Evolutionary conservation across 108 stramenopile genomes (phyloP), one percentile per base, ranked within the genome.

Genomic region (Aurantiochytrium sp.): DNA sequence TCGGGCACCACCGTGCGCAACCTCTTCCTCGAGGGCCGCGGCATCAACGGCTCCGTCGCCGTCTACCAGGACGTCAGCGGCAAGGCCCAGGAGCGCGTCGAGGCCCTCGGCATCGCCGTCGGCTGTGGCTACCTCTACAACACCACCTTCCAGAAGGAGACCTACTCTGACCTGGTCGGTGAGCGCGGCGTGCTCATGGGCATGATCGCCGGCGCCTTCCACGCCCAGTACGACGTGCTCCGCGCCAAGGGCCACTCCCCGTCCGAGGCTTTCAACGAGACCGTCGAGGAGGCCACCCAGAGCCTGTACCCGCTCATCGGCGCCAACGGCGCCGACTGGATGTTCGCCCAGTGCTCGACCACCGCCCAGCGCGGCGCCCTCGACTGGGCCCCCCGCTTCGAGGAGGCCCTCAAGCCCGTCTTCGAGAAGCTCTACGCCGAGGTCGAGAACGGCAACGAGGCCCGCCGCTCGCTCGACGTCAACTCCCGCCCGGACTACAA

Each of bases 111-210:
- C 2, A 48, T 81, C 2, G 73, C 73, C 73, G 73, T 48, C 73
- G 73, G 73, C 39, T 81, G 73, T 24, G 73, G 73, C 39, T 81
- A 81, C 73, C 73, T 81, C 27, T 81, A 81, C 73, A 48, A 81
- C 39, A 81, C 73, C 45, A 81, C 73, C 73, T 81, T 81, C 73
- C 73, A 81, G 73, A 81, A 81, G 73, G 73, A 81, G 73, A 81
- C 73, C 45, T 81, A 81, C 45, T 81, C 73, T 2, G 73, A 81
- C 24, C 73, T 81, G 6, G 73, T 81, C 73, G 73, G 73, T 81
- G 73, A 81, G 73, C 73, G 73, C 24, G 73, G 73, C 12, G 73
- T 81, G 36, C 73, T 81, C 73, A 81, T 81, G 73, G 73, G 73
- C 73, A 81, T 81, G 73, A 81, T 81, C 73, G 42, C 39, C 12